Evolutionary conservation across 179 eudicot species (phyloP).

Genomic region (Pouteria campechiana): DNA sequence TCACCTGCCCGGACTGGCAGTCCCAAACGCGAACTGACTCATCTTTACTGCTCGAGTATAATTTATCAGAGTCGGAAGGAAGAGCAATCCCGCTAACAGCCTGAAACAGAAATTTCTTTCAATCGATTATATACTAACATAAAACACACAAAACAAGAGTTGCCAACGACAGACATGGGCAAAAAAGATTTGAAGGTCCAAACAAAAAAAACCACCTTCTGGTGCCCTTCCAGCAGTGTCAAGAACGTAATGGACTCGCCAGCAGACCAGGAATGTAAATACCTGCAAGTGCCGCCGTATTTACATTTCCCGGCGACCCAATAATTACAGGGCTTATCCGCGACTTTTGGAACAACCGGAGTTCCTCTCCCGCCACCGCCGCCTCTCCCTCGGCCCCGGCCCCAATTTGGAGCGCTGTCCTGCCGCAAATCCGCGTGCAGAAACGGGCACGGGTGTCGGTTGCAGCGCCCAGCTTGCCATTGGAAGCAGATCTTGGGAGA

Average conservation of each 20-base stretch:
- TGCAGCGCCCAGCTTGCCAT: constrained; percentile 72
- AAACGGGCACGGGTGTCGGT: constrained; percentile 41
- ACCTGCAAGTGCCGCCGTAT: constrained; percentile 57
- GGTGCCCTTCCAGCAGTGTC: constrained; percentile 77
- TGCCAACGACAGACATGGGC: neutral
- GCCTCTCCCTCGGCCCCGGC: constrained; percentile 25
- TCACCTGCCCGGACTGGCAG: constrained; percentile 90
- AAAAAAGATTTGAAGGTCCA: neutral
- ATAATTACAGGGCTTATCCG: constrained; percentile 52
- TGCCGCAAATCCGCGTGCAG: constrained; percentile 40
- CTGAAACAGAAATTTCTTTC: constrained; percentile 17
- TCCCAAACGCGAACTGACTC: constrained; percentile 86
- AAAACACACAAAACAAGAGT: neutral
- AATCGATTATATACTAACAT: neutral
- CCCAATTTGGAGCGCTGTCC: constrained; percentile 27
- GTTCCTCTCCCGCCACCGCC: constrained; percentile 12
- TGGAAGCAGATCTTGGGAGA: constrained; percentile 61
- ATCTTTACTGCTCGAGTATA: constrained; percentile 85
- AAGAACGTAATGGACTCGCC: constrained; percentile 50
- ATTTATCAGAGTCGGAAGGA: constrained; percentile 82
- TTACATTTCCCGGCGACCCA: constrained; percentile 73
- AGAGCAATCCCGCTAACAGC: constrained; percentile 78
- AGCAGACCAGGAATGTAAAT: constrained; percentile 64
- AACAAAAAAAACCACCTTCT: constrained; percentile 40
- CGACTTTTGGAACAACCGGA: constrained; percentile 25